Evolutionary conservation across 768 basidiomycete genomes (phyloP).

Genomic region (Polyporus arcularius): DNA sequence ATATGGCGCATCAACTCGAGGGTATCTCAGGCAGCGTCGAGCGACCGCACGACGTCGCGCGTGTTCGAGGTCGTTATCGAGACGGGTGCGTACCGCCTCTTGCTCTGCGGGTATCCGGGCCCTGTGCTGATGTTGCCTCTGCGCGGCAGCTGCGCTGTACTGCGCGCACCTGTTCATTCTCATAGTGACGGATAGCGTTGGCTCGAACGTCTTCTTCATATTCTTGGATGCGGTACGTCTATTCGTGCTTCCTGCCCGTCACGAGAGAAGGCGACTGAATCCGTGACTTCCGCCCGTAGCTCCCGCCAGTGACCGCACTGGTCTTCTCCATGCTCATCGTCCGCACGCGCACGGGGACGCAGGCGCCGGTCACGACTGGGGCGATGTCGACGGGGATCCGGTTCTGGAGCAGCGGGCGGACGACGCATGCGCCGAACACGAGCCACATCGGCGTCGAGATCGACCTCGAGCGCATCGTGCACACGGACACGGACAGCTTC

Average conservation of each 20-base stretch:
- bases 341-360: background rate
- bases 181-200: background rate
- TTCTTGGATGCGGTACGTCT: constrained; percentile 2
- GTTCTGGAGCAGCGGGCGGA: background rate
- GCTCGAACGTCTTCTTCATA: background rate
- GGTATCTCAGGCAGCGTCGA: background rate
- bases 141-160: constrained; percentile 6
- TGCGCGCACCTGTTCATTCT: constrained; percentile 8
- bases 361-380: background rate
- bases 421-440: background rate
- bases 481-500: background rate
- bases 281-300: background rate
- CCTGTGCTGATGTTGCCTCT: too few species aligned
- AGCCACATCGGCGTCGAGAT: constrained; percentile 6
- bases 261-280: too few species aligned
- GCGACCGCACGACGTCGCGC: background rate
- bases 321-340: constrained; percentile 12
- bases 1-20: constrained; percentile 1
- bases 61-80: constrained; percentile 10
- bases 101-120: background rate
- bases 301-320: constrained; percentile 3
- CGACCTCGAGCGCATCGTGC: constrained; percentile 11
- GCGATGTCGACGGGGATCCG: constrained; percentile 1
- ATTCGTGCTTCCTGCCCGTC: background rate
- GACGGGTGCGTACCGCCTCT: constrained; percentile 1